These are phyloP conservation scores for Phytophthora kernoviae DNA, from an alignment of 352 stramenopile genomes.

Conservation along the genomic window DNA sequence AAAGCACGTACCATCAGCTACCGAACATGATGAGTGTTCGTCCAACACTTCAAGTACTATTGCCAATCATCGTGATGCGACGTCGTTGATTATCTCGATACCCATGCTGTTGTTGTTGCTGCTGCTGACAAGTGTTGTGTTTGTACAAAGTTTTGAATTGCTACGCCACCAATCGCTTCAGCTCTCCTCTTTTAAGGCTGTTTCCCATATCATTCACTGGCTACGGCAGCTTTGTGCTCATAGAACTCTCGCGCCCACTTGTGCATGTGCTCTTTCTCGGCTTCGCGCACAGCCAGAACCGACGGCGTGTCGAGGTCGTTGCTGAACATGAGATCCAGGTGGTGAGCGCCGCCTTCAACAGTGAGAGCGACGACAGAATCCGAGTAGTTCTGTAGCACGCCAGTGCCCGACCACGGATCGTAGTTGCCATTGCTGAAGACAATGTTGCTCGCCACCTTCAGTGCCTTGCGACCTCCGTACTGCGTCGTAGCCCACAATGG, in stretches of 20 bases:
- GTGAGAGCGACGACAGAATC: conserved; percentile 73
- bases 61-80: neutral
- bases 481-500: conserved; percentile 71
- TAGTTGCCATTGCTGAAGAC: conserved; percentile 95
- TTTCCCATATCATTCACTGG: conserved; percentile 15
- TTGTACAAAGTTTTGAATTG: conserved; percentile 5
- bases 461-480: conserved; percentile 72
- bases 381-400: conserved; percentile 74
- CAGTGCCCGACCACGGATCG: conserved; percentile 92
- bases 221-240: conserved; percentile 28
- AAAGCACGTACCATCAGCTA: neutral
- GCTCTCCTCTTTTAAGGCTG: neutral
- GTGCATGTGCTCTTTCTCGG: conserved; percentile 79
- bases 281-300: conserved; percentile 67
- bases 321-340: conserved; percentile 93
- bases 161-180: conserved; percentile 4
- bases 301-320: conserved; percentile 82
- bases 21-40: conserved; percentile 1
- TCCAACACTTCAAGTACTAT: conserved; percentile 1
- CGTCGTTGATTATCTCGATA: no score
- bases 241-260: conserved; percentile 82
- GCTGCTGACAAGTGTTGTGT: conserved; percentile 9
- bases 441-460: conserved; percentile 90
- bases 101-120: conserved; percentile 2
- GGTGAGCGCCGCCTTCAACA: conserved; percentile 82